Evolutionary conservation across 2,329 filamentous ascomycete genomes (phyloP).

Genomic region (Calonectria pauciramosa): DNA sequence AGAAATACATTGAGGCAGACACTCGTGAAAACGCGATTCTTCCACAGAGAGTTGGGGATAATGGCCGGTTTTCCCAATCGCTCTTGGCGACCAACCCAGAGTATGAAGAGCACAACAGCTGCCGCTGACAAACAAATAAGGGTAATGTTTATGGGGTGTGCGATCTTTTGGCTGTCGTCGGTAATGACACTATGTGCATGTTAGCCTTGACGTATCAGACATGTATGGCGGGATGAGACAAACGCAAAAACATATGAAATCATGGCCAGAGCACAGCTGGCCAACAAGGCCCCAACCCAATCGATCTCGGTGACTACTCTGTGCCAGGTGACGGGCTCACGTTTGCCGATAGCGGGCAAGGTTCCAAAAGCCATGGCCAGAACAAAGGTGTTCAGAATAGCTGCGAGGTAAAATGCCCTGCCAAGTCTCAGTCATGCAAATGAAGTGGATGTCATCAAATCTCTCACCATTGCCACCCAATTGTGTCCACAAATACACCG

Average conservation of each 20-base stretch:
- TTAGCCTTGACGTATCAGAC: background rate
- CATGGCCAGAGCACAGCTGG: constrained; percentile 56
- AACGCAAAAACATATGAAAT: constrained; percentile 60
- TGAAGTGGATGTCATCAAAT: too few species aligned
- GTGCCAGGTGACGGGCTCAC: background rate
- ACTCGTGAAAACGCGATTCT: constrained; percentile 63
- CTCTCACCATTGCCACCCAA: constrained; percentile 56
- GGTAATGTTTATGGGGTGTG: constrained; percentile 45
- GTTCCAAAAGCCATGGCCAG: constrained; percentile 11
- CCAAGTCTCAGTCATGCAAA: background rate
- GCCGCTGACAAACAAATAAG: constrained; percentile 56
- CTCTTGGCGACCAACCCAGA: constrained; percentile 64
- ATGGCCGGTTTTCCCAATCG: constrained; percentile 61
- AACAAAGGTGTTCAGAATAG: constrained; percentile 25
- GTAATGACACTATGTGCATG: background rate
- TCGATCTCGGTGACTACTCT: constrained; percentile 54
- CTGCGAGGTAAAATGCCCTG: constrained; percentile 44
- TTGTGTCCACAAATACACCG: constrained; percentile 56
- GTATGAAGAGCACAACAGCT: constrained; percentile 60
- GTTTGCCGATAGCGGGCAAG: background rate
- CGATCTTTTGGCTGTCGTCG: background rate
- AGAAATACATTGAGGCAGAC: constrained; percentile 63
- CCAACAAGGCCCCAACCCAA: constrained; percentile 62
- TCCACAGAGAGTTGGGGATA: constrained; percentile 71
- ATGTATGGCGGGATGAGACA: background rate